A percentile compares a stretch with the other conserved stretches of the same genome.
Conservation (phyloP, 768 basidiomycete species). For the Trametes cubensis region DNA sequence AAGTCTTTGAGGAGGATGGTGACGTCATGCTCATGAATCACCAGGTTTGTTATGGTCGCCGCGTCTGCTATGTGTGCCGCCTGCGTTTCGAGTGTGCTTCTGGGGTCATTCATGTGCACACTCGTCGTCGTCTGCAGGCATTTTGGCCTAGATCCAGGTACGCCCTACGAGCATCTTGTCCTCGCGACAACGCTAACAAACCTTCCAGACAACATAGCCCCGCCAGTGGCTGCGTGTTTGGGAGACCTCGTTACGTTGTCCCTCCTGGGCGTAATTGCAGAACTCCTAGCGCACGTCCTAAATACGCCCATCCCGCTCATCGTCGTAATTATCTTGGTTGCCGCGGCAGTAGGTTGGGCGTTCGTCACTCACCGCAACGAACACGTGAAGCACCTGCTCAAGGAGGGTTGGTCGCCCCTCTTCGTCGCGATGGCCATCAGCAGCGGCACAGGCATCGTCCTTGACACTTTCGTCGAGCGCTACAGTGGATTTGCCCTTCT, state of each 20-base stretch:
- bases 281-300: slow-evolving; percentile 66
- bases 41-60: slow-evolving; percentile 76
- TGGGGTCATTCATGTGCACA: slow-evolving; percentile 92
- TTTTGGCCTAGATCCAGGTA: slow-evolving; percentile 83
- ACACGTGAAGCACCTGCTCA: slow-evolving; percentile 70
- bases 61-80: slow-evolving; percentile 82
- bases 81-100: slow-evolving; percentile 70
- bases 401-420: slow-evolving; percentile 87
- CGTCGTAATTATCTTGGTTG: slow-evolving; percentile 51
- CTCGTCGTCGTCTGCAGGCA: slow-evolving; percentile 79
- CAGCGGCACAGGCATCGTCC: slow-evolving; percentile 86
- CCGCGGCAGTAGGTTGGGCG: slow-evolving; percentile 52
- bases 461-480: slow-evolving; percentile 84
- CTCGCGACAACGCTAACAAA: neutral
- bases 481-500: slow-evolving; percentile 89
- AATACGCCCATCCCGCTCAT: slow-evolving; percentile 66
- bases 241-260: slow-evolving; percentile 91
- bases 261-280: slow-evolving; percentile 76
- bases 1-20: neutral
- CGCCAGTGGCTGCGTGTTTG: slow-evolving; percentile 89
- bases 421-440: slow-evolving; percentile 90
- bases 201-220: slow-evolving; percentile 85
- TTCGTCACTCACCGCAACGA: slow-evolving; percentile 65
- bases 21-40: slow-evolving; percentile 9
- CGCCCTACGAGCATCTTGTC: slow-evolving; percentile 18